Conservation (phyloP, 2,329 filamentous ascomycete species). For the Achaetomium macrosporum region DNA sequence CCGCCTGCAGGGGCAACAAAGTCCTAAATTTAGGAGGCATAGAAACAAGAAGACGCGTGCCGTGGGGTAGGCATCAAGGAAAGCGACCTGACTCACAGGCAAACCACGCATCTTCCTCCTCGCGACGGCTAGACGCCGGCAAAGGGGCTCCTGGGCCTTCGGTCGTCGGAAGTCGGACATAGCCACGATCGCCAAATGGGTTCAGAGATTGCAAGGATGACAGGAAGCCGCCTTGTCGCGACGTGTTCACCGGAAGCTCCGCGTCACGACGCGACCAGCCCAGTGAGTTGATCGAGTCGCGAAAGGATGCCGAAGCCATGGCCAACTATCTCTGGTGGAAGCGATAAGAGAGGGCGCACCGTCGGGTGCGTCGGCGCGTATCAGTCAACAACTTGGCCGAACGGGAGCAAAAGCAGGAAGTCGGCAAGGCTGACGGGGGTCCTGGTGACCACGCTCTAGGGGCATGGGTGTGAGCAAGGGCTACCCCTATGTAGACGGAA, state of each 20-base stretch:
- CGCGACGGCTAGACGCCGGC: conserved; percentile 74
- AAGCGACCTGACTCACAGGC: conserved; percentile 65
- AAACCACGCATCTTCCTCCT: conserved; percentile 96
- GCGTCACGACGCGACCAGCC: conserved; percentile 86
- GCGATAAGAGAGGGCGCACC: background rate
- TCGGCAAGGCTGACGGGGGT: conserved; percentile 6
- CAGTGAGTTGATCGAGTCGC: conserved; percentile 89
- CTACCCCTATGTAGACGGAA: background rate
- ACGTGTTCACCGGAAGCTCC: conserved; percentile 69
- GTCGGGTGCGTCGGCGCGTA: conserved; percentile 1
- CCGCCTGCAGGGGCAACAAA: conserved; percentile 38
- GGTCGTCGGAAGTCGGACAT: conserved; percentile 82
- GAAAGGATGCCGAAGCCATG: conserved; percentile 86
- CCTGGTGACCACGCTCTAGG: conserved; percentile 12
- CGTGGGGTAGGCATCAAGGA: conserved; percentile 15
- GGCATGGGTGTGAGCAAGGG: conserved; percentile 3
- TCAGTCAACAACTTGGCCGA: background rate
- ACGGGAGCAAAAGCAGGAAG: background rate
- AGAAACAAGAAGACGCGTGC: conserved; percentile 13
- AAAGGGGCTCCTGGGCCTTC: conserved; percentile 79
- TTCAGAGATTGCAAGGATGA: conserved; percentile 80
- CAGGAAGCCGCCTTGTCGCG: conserved; percentile 65
- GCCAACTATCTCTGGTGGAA: background rate
- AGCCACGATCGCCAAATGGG: conserved; percentile 79
- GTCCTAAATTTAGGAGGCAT: conserved; percentile 17